Conservation (phyloP, 2,329 filamentous ascomycete species). For the Sclerotinia subarctica region DNA sequence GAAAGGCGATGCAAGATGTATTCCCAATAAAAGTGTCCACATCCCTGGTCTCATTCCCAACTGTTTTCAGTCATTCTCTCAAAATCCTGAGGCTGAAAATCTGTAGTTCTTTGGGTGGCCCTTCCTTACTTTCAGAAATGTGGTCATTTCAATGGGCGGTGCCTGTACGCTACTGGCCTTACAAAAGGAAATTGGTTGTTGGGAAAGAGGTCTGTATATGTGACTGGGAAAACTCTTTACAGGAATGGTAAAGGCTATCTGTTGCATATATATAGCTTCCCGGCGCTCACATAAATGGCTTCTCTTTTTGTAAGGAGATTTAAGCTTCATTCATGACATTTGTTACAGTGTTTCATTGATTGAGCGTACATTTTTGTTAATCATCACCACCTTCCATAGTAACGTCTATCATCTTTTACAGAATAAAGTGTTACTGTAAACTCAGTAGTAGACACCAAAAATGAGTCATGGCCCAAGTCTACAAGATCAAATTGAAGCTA, state of each 20-base stretch:
- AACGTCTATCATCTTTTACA: background rate
- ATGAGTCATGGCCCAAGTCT: background rate
- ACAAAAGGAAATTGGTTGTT: background rate
- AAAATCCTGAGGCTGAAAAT: background rate
- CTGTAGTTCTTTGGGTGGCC: background rate
- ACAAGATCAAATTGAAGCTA: background rate
- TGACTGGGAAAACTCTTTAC: accelerated
- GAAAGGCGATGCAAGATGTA: too few species aligned
- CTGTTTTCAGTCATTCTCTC: background rate
- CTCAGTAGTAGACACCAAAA: too few species aligned
- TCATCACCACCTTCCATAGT: too few species aligned
- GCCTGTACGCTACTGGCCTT: background rate
- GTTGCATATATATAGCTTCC: background rate
- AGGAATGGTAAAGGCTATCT: too few species aligned
- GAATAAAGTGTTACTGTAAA: background rate
- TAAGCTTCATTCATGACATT: too few species aligned
- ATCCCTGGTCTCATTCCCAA: background rate
- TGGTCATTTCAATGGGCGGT: background rate
- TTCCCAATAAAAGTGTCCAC: background rate
- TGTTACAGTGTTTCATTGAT: background rate
- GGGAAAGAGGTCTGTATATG: background rate
- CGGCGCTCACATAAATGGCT: background rate
- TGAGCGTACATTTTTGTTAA: too few species aligned
- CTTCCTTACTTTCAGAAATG: background rate
- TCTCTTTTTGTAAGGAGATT: background rate